Percentiles rank a stretch among this genome's conserved stretches.
phyloP scores from a whole-genome alignment of 441 rosid species.

The Francoa sonchifolia region DNA sequence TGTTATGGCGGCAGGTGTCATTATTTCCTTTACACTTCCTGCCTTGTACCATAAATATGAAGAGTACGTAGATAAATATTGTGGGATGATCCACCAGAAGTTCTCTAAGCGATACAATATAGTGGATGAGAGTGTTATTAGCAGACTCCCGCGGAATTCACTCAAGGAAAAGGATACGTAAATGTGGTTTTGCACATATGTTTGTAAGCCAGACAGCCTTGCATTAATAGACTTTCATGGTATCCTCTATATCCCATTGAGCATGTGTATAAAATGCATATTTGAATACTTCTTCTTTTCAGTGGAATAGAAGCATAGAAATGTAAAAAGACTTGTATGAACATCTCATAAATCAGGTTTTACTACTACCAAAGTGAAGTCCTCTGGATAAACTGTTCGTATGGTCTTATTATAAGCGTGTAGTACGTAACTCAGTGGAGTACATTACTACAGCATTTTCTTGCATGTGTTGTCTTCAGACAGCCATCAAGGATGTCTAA shows the following conservation, averaged over 20 bases:
- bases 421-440: too few species aligned
- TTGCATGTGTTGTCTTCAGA: too few species aligned
- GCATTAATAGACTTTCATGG: not conserved
- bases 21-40: constrained; percentile 61
- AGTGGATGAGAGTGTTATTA: constrained; percentile 62
- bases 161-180: constrained; percentile 54
- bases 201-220: constrained; percentile 12
- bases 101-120: constrained; percentile 66
- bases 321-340: too few species aligned
- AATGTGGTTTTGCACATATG: constrained; percentile 8
- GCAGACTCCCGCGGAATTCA: constrained; percentile 52
- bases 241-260: not conserved
- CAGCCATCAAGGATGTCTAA: too few species aligned
- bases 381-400: too few species aligned
- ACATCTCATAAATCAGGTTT: too few species aligned
- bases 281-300: too few species aligned
- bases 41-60: constrained; percentile 57
- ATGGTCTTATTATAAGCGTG: too few species aligned
- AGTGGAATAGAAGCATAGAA: too few species aligned
- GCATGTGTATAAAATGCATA: too few species aligned
- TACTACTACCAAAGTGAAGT: too few species aligned
- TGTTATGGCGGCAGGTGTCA: constrained; percentile 47
- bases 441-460: too few species aligned
- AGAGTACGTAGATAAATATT: constrained; percentile 58
- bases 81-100: constrained; percentile 50